A percentile compares a stretch with the other conserved stretches of the same genome.
Evolutionary conservation across 768 basidiomycete genomes (phyloP).

Genomic region (Leccinum imitatum): DNA sequence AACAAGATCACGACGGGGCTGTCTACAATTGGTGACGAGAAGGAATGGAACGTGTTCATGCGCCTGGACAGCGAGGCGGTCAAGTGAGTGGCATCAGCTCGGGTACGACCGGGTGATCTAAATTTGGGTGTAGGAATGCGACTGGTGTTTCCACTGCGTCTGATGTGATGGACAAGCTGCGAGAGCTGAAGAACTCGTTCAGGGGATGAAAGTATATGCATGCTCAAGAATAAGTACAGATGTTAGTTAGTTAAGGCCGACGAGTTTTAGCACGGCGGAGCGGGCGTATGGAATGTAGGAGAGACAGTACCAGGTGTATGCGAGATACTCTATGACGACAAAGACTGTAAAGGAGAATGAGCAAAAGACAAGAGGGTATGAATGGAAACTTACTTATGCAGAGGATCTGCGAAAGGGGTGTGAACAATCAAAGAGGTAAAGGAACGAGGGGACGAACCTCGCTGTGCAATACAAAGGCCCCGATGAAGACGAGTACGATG

Average conservation of each 20-base stretch:
- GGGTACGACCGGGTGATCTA: neutral
- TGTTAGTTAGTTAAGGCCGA: constrained; percentile 39
- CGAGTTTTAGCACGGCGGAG: constrained; percentile 61
- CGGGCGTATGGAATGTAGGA: constrained; percentile 94
- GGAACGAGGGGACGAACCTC: constrained; percentile 45
- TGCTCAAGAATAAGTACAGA: neutral
- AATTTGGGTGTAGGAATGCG: constrained; percentile 43
- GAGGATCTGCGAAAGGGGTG: constrained; percentile 44
- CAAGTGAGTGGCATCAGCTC: constrained; percentile 44
- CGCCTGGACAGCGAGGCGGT: constrained; percentile 63
- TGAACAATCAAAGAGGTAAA: neutral
- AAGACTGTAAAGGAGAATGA: constrained; percentile 53
- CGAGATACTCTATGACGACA: constrained; percentile 88
- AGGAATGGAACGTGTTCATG: constrained; percentile 96
- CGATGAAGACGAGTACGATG: constrained; percentile 81
- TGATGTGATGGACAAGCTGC: constrained; percentile 68
- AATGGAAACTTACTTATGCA: constrained; percentile 52
- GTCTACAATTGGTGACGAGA: constrained; percentile 91
- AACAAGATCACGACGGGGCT: constrained; percentile 73
- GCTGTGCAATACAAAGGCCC: constrained; percentile 74
- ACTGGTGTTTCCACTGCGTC: constrained; percentile 44
- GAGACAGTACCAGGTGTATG: constrained; percentile 85
- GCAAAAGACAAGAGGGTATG: neutral
- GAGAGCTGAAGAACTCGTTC: constrained; percentile 85
- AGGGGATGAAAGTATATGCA: constrained; percentile 47